Percentiles rank a stretch among this genome's conserved stretches.
phyloP scores from a whole-genome alignment of 2,329 filamentous ascomycete species.

The Fusarium falciforme region DNA sequence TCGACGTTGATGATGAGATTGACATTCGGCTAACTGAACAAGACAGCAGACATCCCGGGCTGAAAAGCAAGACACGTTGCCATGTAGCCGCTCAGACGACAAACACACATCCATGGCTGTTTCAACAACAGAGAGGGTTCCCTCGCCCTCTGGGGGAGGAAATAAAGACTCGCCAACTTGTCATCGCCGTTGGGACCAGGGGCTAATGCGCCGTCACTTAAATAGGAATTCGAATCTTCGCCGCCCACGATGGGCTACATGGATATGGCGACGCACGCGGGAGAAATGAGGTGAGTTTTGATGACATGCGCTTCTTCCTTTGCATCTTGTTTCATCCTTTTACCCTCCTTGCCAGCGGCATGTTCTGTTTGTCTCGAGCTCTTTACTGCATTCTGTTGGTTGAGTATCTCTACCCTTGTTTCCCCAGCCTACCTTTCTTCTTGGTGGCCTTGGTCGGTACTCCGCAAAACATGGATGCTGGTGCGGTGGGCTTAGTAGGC shows the following conservation, averaged over 20 bases:
- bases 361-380: neutral
- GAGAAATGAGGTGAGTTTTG: conserved; percentile 66
- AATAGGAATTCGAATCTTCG: conserved; percentile 68
- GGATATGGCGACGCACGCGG: conserved; percentile 59
- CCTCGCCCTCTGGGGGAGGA: neutral
- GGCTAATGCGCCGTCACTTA: conserved; percentile 41
- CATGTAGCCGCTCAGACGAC: neutral
- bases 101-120: neutral
- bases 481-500: neutral
- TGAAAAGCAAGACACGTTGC: neutral
- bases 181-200: conserved; percentile 11
- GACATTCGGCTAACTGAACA: conserved; percentile 15
- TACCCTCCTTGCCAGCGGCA: neutral
- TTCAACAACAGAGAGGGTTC: conserved; percentile 11
- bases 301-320: conserved; percentile 30
- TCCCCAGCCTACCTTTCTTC: neutral
- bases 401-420: neutral
- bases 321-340: neutral
- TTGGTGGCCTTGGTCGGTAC: neutral
- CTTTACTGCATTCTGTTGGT: neutral
- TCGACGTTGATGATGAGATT: neutral
- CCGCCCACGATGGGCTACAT: conserved; percentile 66
- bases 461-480: neutral
- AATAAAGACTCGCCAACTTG: conserved; percentile 14
- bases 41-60: neutral